These are phyloP conservation scores for Botrytis fabae DNA, from an alignment of 2,329 filamentous ascomycete genomes.

Conservation along the genomic window DNA sequence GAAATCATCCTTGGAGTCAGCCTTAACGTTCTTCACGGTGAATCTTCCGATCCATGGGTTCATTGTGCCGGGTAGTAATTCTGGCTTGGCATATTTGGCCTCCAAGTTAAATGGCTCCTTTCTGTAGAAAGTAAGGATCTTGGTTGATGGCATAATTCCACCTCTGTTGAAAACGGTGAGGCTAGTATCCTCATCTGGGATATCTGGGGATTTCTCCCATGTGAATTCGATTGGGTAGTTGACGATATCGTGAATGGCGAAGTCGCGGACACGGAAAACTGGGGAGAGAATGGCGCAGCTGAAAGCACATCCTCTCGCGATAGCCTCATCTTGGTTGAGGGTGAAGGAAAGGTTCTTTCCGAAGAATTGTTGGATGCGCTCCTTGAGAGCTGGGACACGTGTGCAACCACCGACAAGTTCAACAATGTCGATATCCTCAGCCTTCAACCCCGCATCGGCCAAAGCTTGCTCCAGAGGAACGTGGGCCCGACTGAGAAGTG, in stretches of 20 bases:
- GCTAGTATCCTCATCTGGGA: constrained; percentile 96
- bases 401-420: constrained; percentile 95
- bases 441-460: constrained; percentile 85
- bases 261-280: constrained; percentile 97
- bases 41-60: constrained; percentile 97
- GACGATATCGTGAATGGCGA: constrained; percentile 95
- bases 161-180: constrained; percentile 97
- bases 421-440: constrained; percentile 88
- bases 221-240: constrained; percentile 98
- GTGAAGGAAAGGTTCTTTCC: constrained; percentile 92
- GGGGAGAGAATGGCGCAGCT: constrained; percentile 96
- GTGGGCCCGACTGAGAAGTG: constrained; percentile 72
- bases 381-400: constrained; percentile 90
- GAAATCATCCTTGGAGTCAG: constrained; percentile 90
- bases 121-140: constrained; percentile 98
- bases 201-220: constrained; percentile 98
- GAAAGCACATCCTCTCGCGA: constrained; percentile 94
- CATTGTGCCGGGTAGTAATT: constrained; percentile 81
- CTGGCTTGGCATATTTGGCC: constrained; percentile 87
- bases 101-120: constrained; percentile 97
- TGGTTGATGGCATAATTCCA: constrained; percentile 95
- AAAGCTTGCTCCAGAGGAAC: constrained; percentile 85
- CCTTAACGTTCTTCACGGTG: constrained; percentile 96
- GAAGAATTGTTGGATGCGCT: constrained; percentile 86
- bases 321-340: constrained; percentile 95